Evolutionary conservation across 306 rosid species (phyloP).

Genomic region (Ammopiptanthus mongolicus): DNA sequence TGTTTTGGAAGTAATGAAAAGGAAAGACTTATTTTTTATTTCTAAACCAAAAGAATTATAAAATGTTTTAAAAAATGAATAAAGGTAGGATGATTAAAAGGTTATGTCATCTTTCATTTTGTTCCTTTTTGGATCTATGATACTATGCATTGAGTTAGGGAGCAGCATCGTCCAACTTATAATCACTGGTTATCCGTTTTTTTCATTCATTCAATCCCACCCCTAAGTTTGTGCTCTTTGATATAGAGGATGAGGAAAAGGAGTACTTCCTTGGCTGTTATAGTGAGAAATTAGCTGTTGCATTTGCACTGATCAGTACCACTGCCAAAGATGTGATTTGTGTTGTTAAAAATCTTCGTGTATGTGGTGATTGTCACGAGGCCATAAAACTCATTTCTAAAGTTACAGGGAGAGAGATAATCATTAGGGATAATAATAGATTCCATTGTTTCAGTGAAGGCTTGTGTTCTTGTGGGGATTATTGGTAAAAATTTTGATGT

Average conservation of each 20-base stretch:
- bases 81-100: too few species aligned
- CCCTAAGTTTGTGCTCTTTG: constrained; percentile 65
- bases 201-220: too few species aligned
- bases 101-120: too few species aligned
- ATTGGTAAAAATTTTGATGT: constrained; percentile 45
- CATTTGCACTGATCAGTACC: constrained; percentile 57
- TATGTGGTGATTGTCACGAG: constrained; percentile 68
- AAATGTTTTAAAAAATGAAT: too few species aligned
- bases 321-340: constrained; percentile 40
- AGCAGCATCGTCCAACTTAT: too few species aligned
- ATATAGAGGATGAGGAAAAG: constrained; percentile 73
- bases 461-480: constrained; percentile 62
- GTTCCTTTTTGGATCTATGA: too few species aligned
- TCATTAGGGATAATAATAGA: constrained; percentile 59
- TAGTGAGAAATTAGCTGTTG: constrained; percentile 73
- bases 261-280: constrained; percentile 65
- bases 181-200: too few species aligned
- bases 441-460: constrained; percentile 61
- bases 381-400: constrained; percentile 58
- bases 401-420: constrained; percentile 53
- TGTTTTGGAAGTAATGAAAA: too few species aligned
- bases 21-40: too few species aligned
- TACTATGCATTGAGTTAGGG: too few species aligned
- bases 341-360: constrained; percentile 70
- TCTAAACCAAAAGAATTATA: too few species aligned